These are phyloP conservation scores for Neonectria coccinea DNA, from an alignment of 2,329 filamentous ascomycete genomes.

Conservation along the genomic window DNA sequence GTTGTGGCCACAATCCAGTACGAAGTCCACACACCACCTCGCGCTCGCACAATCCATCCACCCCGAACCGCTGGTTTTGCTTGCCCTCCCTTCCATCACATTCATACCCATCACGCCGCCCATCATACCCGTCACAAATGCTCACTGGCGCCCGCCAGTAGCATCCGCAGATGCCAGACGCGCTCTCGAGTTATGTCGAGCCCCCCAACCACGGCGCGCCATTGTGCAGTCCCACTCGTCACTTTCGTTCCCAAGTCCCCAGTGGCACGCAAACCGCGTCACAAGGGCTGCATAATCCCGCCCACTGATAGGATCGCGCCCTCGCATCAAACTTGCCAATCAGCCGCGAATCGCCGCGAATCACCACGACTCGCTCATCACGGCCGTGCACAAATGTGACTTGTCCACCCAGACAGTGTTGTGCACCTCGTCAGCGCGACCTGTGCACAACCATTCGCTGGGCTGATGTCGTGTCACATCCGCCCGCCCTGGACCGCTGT, in stretches of 20 bases:
- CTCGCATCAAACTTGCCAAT: constrained; percentile 36
- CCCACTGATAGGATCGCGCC: constrained; percentile 46
- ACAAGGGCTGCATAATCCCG: constrained; percentile 53
- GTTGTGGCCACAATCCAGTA: constrained; percentile 25
- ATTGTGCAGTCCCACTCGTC: constrained; percentile 41
- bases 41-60: constrained; percentile 7
- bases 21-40: constrained; percentile 13
- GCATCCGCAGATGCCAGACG: constrained; percentile 39
- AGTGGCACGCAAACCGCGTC: constrained; percentile 50
- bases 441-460: constrained; percentile 49
- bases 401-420: constrained; percentile 44
- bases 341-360: constrained; percentile 25
- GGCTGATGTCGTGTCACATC: constrained; percentile 46
- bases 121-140: constrained; percentile 20
- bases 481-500: constrained; percentile 34
- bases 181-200: constrained; percentile 43
- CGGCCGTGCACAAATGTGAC: constrained; percentile 41
- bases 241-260: constrained; percentile 37
- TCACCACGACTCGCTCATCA: constrained; percentile 38
- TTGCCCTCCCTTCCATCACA: constrained; percentile 10
- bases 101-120: constrained; percentile 15
- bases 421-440: constrained; percentile 40
- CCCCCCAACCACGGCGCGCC: constrained; percentile 37
- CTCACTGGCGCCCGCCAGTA: constrained; percentile 27
- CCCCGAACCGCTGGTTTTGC: constrained; percentile 3